Conservation (phyloP, 306 rosid species). For the Casuarina glauca region DNA sequence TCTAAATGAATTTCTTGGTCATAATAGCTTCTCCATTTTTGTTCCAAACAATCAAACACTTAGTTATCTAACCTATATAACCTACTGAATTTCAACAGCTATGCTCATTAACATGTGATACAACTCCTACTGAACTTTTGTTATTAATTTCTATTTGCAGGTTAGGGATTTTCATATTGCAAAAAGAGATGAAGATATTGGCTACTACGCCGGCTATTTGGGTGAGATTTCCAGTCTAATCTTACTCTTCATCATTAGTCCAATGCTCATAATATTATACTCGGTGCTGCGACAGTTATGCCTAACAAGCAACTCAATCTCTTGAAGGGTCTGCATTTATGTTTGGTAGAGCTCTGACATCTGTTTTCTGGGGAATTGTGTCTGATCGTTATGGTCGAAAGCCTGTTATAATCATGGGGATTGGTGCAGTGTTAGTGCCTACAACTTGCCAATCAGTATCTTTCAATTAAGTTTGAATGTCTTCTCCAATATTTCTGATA, state of each 20-base stretch:
- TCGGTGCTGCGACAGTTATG: not conserved
- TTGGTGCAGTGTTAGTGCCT: conserved; percentile 49
- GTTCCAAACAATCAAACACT: not conserved
- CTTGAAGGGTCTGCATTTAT: conserved; percentile 72
- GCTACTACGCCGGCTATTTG: conserved; percentile 80
- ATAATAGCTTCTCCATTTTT: conserved; percentile 11
- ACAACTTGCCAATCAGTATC: not conserved
- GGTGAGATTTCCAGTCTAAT: conserved; percentile 43
- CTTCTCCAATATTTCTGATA: conserved; percentile 2
- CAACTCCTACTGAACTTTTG: not conserved
- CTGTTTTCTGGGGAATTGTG: conserved; percentile 71
- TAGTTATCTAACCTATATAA: conserved; percentile 1
- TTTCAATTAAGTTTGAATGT: not conserved
- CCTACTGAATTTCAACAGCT: not conserved
- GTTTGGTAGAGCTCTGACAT: conserved; percentile 82
- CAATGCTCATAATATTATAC: not conserved
- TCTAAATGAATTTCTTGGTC: not conserved
- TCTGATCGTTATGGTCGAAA: conserved; percentile 92
- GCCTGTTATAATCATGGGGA: conserved; percentile 65
- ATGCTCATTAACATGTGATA: conserved; percentile 8
- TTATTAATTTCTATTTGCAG: conserved; percentile 38
- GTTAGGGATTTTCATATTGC: conserved; percentile 81
- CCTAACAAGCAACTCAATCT: conserved; percentile 5
- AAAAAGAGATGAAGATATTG: conserved; percentile 67
- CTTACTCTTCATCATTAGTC: conserved; percentile 3